A percentile compares a stretch with the other conserved stretches of the same genome.
Evolutionary conservation across 352 stramenopile genomes (phyloP).

Genomic region (Globisporangium heterothallicum): DNA sequence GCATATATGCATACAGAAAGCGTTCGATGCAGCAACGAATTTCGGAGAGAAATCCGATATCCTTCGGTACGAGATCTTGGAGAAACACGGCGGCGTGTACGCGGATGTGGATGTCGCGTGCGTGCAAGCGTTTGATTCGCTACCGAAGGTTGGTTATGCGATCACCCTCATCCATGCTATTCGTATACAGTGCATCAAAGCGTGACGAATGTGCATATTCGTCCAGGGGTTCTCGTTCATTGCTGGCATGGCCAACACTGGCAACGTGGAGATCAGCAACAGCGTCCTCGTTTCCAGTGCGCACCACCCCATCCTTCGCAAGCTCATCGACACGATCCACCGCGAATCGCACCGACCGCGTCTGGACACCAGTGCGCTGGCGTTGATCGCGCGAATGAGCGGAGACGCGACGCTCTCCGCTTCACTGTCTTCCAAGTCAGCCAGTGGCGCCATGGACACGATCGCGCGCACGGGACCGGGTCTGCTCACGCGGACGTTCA

Average conservation of each 20-base stretch:
- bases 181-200: neutral
- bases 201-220: neutral
- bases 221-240: constrained; percentile 37
- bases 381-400: constrained; percentile 22
- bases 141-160: constrained; percentile 26
- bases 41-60: constrained; percentile 75
- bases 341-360: constrained; percentile 3
- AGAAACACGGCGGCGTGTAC: constrained; percentile 50
- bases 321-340: constrained; percentile 29
- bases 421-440: neutral
- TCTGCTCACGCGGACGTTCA: constrained; percentile 46
- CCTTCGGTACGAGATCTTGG: constrained; percentile 65
- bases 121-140: constrained; percentile 33
- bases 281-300: constrained; percentile 35
- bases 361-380: constrained; percentile 18
- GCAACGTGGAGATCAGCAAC: constrained; percentile 72
- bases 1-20: constrained; percentile 19
- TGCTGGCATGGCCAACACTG: constrained; percentile 59
- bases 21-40: constrained; percentile 46
- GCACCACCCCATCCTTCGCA: constrained; percentile 25
- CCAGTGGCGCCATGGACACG: constrained; percentile 24
- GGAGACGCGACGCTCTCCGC: constrained; percentile 5
- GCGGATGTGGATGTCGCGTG: constrained; percentile 71
- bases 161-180: no score
- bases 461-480: constrained; percentile 49